Percentiles rank a stretch among this genome's conserved stretches.
phyloP scores from a whole-genome alignment of 2,329 filamentous ascomycete genomes.

The Monosporascus sp. region DNA sequence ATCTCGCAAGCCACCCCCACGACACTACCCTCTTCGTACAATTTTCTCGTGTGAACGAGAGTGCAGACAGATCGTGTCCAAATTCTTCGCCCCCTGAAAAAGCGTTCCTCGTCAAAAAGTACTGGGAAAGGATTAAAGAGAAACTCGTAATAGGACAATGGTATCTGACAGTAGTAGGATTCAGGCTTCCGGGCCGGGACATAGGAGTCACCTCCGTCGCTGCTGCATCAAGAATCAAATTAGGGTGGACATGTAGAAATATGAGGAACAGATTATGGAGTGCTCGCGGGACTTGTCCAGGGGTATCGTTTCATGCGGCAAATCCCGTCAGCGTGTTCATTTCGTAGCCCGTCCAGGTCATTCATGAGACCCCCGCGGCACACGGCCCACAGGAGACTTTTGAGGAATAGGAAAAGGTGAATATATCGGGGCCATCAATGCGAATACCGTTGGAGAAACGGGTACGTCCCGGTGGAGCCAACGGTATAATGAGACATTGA shows the following conservation, averaged over 20 bases:
- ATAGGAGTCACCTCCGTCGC: not conserved
- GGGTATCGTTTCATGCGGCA: too few relatives aligned
- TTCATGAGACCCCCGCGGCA: slow-evolving; percentile 14
- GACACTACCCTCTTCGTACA: too few relatives aligned
- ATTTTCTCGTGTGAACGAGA: not conserved
- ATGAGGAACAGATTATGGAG: too few relatives aligned
- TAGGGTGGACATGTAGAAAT: too few relatives aligned
- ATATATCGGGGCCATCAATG: slow-evolving; percentile 8
- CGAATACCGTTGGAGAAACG: slow-evolving; percentile 6
- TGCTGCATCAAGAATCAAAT: not conserved
- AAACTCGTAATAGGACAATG: too few relatives aligned
- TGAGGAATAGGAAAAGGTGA: not conserved
- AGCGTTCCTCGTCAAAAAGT: not conserved
- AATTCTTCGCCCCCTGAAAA: not conserved
- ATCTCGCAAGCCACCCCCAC: too few relatives aligned
- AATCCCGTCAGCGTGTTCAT: slow-evolving; percentile 11
- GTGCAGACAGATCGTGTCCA: not conserved
- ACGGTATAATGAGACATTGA: slow-evolving; percentile 1
- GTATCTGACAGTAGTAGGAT: not conserved
- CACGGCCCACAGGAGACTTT: not conserved
- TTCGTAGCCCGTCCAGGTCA: slow-evolving; percentile 24
- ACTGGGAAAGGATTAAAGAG: too few relatives aligned
- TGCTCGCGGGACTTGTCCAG: too few relatives aligned
- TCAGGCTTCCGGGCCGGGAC: not conserved
- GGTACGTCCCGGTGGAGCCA: slow-evolving; percentile 3